phyloP scores from a whole-genome alignment of 345 rosid genomes.

The Lagerstroemia speciosa region DNA sequence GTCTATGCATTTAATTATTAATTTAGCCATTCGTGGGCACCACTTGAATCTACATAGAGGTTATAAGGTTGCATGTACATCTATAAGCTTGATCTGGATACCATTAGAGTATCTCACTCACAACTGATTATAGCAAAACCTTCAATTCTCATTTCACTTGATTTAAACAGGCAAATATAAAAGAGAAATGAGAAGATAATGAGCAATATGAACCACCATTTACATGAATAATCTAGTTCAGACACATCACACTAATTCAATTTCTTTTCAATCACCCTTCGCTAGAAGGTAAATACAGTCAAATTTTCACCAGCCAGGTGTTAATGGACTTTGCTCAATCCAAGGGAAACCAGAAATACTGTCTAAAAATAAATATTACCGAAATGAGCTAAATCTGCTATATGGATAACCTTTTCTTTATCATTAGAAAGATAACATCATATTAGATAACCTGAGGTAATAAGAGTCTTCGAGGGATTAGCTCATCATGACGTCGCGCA shows the following conservation, averaged over 20 bases:
- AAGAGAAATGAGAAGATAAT: not conserved
- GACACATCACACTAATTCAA: not conserved
- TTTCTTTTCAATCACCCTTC: not conserved
- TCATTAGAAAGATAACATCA: not conserved
- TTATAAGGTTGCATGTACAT: not conserved
- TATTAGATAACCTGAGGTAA: constrained; percentile 65
- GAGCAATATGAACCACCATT: not conserved
- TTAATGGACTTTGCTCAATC: not conserved
- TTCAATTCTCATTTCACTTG: not conserved
- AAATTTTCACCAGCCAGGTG: not conserved
- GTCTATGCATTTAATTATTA: too few relatives aligned
- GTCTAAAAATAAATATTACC: not conserved
- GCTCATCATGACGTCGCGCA: constrained; percentile 97
- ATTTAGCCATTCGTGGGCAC: not conserved
- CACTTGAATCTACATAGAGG: too few relatives aligned
- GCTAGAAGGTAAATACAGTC: not conserved
- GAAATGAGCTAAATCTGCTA: not conserved
- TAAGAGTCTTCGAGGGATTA: constrained; percentile 82
- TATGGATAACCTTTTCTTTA: not conserved
- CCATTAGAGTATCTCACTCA: not conserved
- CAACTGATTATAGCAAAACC: too few relatives aligned
- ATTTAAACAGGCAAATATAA: not conserved
- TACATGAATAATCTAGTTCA: not conserved
- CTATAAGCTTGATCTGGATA: not conserved
- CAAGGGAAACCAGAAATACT: not conserved